Conservation (phyloP, 768 basidiomycete genomes). For the Amanita polypyramis region DNA sequence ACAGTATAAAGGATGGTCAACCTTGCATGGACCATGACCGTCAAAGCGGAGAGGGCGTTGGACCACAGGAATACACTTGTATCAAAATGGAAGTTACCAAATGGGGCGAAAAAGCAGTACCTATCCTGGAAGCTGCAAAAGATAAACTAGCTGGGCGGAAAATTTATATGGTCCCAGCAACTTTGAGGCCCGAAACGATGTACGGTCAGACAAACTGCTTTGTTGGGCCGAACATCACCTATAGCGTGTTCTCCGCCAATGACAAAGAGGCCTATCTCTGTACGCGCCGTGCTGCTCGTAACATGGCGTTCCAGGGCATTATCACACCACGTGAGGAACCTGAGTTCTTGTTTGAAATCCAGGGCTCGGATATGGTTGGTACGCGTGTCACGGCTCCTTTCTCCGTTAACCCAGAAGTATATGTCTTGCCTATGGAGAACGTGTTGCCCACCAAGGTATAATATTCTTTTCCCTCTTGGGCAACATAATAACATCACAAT, state of each 20-base stretch:
- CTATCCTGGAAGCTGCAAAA: conserved; percentile 33
- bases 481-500: neutral
- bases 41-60: conserved; percentile 85
- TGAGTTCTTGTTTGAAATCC: conserved; percentile 65
- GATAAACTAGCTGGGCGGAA: conserved; percentile 67
- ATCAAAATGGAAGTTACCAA: conserved; percentile 90
- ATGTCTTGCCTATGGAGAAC: conserved; percentile 98
- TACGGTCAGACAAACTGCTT: conserved; percentile 99
- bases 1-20: conserved; percentile 97
- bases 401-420: conserved; percentile 73
- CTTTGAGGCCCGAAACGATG: conserved; percentile 96
- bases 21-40: conserved; percentile 99
- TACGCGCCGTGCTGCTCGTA: conserved; percentile 86
- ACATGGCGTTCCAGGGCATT: conserved; percentile 93
- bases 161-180: conserved; percentile 91
- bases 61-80: conserved; percentile 91
- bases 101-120: conserved; percentile 44
- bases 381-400: conserved; percentile 87
- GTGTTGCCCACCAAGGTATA: conserved; percentile 85
- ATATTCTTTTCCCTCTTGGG: neutral
- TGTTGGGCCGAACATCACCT: conserved; percentile 83
- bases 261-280: conserved; percentile 83
- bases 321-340: conserved; percentile 63
- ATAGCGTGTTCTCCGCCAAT: conserved; percentile 85
- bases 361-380: conserved; percentile 74